phyloP scores from a whole-genome alignment of 257 asterid genomes.

The Capsicum pubescens region DNA sequence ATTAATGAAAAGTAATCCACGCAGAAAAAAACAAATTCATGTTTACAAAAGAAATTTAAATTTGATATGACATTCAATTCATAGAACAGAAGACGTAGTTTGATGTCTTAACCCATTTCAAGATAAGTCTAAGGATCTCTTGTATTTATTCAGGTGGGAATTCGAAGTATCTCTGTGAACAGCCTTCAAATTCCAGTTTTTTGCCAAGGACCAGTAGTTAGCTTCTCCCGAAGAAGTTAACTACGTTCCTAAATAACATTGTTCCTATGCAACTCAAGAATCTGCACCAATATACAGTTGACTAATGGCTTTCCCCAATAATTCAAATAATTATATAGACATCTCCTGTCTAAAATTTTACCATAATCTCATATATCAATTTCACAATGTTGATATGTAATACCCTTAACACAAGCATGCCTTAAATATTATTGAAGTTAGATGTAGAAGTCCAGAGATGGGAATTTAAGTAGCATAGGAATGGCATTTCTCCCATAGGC shows the following conservation, averaged over 20 bases:
- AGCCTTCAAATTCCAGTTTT: background rate
- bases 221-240: background rate
- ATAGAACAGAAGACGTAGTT: background rate
- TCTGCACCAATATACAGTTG: background rate
- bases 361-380: background rate
- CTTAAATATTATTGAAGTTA: no score
- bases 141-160: background rate
- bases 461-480: background rate
- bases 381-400: background rate
- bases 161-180: background rate
- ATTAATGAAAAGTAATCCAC: background rate
- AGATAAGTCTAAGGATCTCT: background rate
- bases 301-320: background rate
- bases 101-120: background rate
- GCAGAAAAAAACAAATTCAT: background rate
- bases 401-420: background rate
- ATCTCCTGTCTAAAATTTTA: background rate
- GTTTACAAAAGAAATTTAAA: background rate
- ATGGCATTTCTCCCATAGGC: background rate
- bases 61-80: background rate
- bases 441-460: background rate
- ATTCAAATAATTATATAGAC: background rate
- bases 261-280: background rate
- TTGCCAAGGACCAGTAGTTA: background rate
- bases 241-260: background rate